Evolutionary conservation across 2,329 filamentous ascomycete genomes (phyloP).

Genomic region (Monilinia fructigena): DNA sequence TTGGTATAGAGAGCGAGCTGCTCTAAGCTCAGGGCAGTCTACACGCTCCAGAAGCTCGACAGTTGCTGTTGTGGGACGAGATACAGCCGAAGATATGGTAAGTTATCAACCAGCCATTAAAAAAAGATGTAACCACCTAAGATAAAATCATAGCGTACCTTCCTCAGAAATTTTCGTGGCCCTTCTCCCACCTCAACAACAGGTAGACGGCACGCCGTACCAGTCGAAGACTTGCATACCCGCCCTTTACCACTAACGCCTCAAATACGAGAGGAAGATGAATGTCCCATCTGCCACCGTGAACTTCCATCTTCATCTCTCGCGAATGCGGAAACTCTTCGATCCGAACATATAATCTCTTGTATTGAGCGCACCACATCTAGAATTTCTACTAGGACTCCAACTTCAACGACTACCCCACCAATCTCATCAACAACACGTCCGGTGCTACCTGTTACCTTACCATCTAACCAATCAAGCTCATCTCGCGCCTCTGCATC

Average conservation of each 20-base stretch:
- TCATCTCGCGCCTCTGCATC: slow-evolving; percentile 29
- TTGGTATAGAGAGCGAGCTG: slow-evolving; percentile 22
- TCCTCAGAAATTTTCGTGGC: slow-evolving; percentile 15
- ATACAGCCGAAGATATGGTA: slow-evolving; percentile 22
- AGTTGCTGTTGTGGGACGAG: slow-evolving; percentile 19
- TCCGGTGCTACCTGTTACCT: slow-evolving; percentile 22
- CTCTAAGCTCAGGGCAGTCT: background rate
- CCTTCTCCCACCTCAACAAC: slow-evolving; percentile 14
- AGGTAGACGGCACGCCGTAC: slow-evolving; percentile 21
- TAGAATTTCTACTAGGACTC: slow-evolving; percentile 23
- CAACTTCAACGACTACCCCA: slow-evolving; percentile 24
- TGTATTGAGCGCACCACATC: slow-evolving; percentile 48
- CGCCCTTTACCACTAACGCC: slow-evolving; percentile 30
- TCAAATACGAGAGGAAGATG: slow-evolving; percentile 68
- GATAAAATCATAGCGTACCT: slow-evolving; percentile 5
- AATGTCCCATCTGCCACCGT: slow-evolving; percentile 73
- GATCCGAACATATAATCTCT: slow-evolving; percentile 57
- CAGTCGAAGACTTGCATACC: slow-evolving; percentile 17
- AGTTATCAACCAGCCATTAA: background rate
- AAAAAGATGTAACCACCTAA: background rate
- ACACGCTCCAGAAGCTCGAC: slow-evolving; percentile 22
- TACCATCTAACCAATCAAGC: slow-evolving; percentile 31
- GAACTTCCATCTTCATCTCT: slow-evolving; percentile 63
- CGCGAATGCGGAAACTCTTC: slow-evolving; percentile 52
- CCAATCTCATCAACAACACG: slow-evolving; percentile 21